Percentiles rank a stretch among this genome's conserved stretches.
Evolutionary conservation across 176 grass and related monocot species (phyloP).

Genomic region (Oryza australiensis): DNA sequence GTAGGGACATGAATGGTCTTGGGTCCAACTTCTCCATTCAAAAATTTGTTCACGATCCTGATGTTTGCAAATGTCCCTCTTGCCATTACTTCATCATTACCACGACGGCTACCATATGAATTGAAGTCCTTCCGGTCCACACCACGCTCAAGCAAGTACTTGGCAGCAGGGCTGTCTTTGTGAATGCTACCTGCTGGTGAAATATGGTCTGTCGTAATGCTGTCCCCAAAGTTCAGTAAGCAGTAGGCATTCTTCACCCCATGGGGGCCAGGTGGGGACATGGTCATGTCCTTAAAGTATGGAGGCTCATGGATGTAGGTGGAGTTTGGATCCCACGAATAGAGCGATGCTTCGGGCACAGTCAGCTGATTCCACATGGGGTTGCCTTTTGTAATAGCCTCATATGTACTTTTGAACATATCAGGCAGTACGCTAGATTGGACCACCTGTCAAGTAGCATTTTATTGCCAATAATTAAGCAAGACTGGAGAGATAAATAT

Average conservation of each 20-base stretch:
- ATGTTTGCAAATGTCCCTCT: slow-evolving; percentile 99
- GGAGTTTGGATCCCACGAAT: slow-evolving; percentile 81
- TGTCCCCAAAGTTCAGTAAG: slow-evolving; percentile 84
- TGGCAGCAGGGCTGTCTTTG: slow-evolving; percentile 86
- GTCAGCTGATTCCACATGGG: slow-evolving; percentile 87
- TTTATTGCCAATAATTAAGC: slow-evolving; percentile 32
- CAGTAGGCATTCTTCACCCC: slow-evolving; percentile 84
- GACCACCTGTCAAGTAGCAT: slow-evolving; percentile 57
- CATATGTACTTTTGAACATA: slow-evolving; percentile 91
- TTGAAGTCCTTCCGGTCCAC: slow-evolving; percentile 88
- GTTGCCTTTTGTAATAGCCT: slow-evolving; percentile 93
- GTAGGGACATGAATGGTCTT: slow-evolving; percentile 82
- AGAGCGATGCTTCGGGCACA: slow-evolving; percentile 67
- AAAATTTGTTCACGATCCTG: slow-evolving; percentile 84
- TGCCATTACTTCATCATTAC: slow-evolving; percentile 92
- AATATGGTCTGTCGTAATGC: slow-evolving; percentile 93
- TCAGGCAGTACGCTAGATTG: slow-evolving; percentile 85
- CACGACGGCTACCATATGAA: slow-evolving; percentile 83
- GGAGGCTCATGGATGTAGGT: slow-evolving; percentile 94
- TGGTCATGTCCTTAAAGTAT: slow-evolving; percentile 90
- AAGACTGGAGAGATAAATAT: slow-evolving; percentile 22
- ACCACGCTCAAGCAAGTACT: slow-evolving; percentile 75
- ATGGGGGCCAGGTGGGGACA: slow-evolving; percentile 72
- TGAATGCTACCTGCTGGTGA: slow-evolving; percentile 94
- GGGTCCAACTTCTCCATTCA: slow-evolving; percentile 80